These are phyloP conservation scores for Quercus suber DNA, from an alignment of 306 rosid species.

Conservation along the genomic window DNA sequence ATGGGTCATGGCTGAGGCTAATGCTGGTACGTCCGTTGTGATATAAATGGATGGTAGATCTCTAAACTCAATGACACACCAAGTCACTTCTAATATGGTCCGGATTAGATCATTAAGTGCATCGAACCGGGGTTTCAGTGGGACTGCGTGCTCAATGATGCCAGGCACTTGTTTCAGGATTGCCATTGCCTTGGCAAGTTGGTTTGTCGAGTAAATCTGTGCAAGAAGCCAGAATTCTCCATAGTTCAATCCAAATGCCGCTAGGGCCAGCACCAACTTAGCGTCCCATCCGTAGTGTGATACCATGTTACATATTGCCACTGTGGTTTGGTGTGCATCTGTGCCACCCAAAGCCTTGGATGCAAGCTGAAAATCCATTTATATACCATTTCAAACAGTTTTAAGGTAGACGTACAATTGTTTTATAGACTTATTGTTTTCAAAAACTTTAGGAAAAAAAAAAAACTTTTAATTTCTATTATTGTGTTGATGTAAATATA, in stretches of 20 bases:
- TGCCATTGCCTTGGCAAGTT: slow-evolving; percentile 50
- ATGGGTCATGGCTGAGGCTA: slow-evolving; percentile 24
- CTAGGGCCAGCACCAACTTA: slow-evolving; percentile 46
- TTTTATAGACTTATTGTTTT: too few relatives aligned
- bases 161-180: slow-evolving; percentile 46
- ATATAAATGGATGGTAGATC: slow-evolving; percentile 36
- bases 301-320: slow-evolving; percentile 40
- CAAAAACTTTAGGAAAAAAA: too few relatives aligned
- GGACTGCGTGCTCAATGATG: slow-evolving; percentile 32
- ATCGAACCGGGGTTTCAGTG: slow-evolving; percentile 43
- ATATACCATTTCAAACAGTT: too few relatives aligned
- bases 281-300: slow-evolving; percentile 45
- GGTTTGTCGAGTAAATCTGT: slow-evolving; percentile 35
- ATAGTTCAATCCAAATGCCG: slow-evolving; percentile 38
- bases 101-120: slow-evolving; percentile 40
- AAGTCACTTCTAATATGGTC: slow-evolving; percentile 40
- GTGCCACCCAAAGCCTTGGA: slow-evolving; percentile 36
- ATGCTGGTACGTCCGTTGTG: background rate
- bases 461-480: too few relatives aligned
- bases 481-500: background rate
- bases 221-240: slow-evolving; percentile 57
- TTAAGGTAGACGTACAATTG: too few relatives aligned
- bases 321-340: slow-evolving; percentile 45
- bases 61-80: slow-evolving; percentile 38
- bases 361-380: slow-evolving; percentile 41